Evolutionary conservation across 2,329 filamentous ascomycete species (phyloP).

Genomic region (Xylaria sp.): DNA sequence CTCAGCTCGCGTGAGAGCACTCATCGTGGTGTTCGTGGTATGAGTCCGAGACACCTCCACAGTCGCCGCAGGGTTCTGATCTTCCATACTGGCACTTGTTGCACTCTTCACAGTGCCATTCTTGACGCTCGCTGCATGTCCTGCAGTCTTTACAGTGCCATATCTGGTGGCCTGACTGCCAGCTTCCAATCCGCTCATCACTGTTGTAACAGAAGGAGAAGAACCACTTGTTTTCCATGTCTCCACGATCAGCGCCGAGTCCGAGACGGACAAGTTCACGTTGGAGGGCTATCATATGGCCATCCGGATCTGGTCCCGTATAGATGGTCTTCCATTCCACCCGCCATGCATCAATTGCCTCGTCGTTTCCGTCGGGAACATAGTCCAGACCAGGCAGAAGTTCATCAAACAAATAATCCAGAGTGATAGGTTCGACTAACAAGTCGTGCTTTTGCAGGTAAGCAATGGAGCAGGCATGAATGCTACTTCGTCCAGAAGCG

Average conservation of each 20-base stretch:
- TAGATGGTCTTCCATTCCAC: slow-evolving; percentile 16
- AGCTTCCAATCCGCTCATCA: slow-evolving; percentile 17
- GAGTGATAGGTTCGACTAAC: slow-evolving; percentile 7
- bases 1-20: slow-evolving; percentile 1
- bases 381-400: slow-evolving; percentile 16
- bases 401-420: slow-evolving; percentile 19
- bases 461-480: slow-evolving; percentile 16
- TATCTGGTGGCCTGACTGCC: slow-evolving; percentile 16
- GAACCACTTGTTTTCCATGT: slow-evolving; percentile 12
- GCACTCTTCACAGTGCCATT: slow-evolving; percentile 19
- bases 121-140: slow-evolving; percentile 13
- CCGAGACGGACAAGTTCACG: slow-evolving; percentile 18
- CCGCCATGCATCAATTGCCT: slow-evolving; percentile 19
- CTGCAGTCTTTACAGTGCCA: slow-evolving; percentile 18
- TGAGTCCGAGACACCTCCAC: slow-evolving; percentile 16
- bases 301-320: slow-evolving; percentile 15
- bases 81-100: slow-evolving; percentile 17
- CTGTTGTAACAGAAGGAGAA: slow-evolving; percentile 20
- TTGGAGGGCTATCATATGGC: slow-evolving; percentile 16
- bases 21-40: slow-evolving; percentile 14
- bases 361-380: slow-evolving; percentile 18
- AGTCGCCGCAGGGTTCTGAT: slow-evolving; percentile 13
- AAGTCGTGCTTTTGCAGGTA: slow-evolving; percentile 16
- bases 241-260: slow-evolving; percentile 10
- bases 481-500: slow-evolving; percentile 3